Evolutionary conservation across 1,284 basidiomycete genomes (phyloP).

Genomic region (Paramarasmius palmivorus): DNA sequence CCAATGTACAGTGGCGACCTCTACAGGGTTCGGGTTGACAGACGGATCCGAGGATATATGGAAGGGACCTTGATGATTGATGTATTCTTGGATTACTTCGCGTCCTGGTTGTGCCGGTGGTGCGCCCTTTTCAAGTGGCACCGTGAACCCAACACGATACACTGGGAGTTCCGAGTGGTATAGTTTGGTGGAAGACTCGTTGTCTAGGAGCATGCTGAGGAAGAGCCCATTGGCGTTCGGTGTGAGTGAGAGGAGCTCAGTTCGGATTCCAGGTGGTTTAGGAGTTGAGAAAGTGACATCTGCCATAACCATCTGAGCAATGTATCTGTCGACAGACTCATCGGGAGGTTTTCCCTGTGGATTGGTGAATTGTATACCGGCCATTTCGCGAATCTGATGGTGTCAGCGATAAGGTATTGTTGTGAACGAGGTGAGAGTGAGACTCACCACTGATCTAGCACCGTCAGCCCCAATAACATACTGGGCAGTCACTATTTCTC

Average conservation of each 20-base stretch:
- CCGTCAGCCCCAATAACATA: conserved; percentile 62
- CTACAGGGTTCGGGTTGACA: conserved; percentile 27
- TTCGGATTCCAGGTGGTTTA: conserved; percentile 11
- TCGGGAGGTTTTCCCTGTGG: conserved; percentile 26
- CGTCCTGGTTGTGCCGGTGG: conserved; percentile 30
- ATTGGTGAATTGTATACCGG: conserved; percentile 33
- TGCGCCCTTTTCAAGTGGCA: conserved; percentile 25
- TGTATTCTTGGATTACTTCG: conserved; percentile 34
- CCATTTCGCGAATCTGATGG: conserved; percentile 31
- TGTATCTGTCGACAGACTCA: conserved; percentile 21
- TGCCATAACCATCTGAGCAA: conserved; percentile 33
- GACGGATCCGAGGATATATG: conserved; percentile 29
- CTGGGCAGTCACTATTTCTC: conserved; percentile 41
- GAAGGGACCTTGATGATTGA: conserved; percentile 30
- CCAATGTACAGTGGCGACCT: conserved; percentile 33
- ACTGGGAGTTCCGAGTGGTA: conserved; percentile 14
- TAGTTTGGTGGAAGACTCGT: background rate
- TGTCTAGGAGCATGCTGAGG: conserved; percentile 26
- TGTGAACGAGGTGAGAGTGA: conserved; percentile 1
- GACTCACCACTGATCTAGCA: conserved; percentile 47
- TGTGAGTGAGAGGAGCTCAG: conserved; percentile 16
- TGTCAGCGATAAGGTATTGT: background rate
- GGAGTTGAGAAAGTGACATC: conserved; percentile 32
- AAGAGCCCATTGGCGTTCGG: conserved; percentile 22
- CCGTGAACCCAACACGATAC: conserved; percentile 30